A percentile compares a stretch with the other conserved stretches of the same genome.
These are phyloP conservation scores for Pythium coloratum DNA, from an alignment of 352 stramenopile species.

Conservation along the genomic window DNA sequence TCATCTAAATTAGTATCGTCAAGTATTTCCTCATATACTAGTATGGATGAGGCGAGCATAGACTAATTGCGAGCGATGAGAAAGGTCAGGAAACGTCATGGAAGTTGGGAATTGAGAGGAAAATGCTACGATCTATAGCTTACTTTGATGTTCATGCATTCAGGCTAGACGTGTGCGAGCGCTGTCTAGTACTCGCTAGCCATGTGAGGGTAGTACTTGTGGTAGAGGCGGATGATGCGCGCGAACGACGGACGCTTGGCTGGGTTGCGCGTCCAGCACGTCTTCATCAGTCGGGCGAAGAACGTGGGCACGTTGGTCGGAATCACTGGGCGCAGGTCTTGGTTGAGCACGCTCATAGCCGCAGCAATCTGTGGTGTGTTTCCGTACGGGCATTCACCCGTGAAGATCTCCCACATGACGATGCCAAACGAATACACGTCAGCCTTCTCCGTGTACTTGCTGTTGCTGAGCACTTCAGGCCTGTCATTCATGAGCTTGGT, in stretches of 20 bases:
- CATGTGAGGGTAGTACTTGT: constrained; percentile 34
- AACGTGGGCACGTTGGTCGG: constrained; percentile 62
- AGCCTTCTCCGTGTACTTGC: constrained; percentile 93
- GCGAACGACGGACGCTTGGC: constrained; percentile 70
- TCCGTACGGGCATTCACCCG: constrained; percentile 86
- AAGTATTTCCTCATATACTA: too few species aligned
- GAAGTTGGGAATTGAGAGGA: too few species aligned
- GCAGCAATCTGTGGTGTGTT: constrained; percentile 89
- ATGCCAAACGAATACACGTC: constrained; percentile 94
- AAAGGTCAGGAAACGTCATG: background rate
- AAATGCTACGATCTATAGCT: background rate
- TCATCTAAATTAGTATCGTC: constrained; percentile 1
- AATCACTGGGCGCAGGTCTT: constrained; percentile 68
- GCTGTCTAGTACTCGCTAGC: background rate
- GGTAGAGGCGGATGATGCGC: constrained; percentile 55
- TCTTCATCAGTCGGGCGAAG: constrained; percentile 72
- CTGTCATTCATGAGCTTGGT: constrained; percentile 25
- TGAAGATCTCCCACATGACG: constrained; percentile 94
- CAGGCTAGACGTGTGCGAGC: background rate
- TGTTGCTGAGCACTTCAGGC: constrained; percentile 85
- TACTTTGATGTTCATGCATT: background rate
- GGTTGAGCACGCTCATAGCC: constrained; percentile 78
- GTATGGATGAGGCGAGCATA: background rate
- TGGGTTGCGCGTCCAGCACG: constrained; percentile 77
- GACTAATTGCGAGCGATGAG: background rate